phyloP scores from a whole-genome alignment of 352 stramenopile species.

The Pythium chondricola region DNA sequence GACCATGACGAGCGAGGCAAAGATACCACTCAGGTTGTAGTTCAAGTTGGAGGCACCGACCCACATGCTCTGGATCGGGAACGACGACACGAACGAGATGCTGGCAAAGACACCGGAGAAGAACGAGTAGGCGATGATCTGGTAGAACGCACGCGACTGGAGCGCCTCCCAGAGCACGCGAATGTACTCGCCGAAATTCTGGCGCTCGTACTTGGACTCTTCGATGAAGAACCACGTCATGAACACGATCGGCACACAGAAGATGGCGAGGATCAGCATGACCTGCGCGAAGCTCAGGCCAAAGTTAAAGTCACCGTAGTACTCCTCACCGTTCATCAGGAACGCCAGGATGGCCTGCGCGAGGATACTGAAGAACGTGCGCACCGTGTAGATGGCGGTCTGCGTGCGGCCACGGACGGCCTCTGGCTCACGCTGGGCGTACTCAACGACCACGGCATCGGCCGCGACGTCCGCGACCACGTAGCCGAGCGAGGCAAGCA shows the following conservation, averaged over 20 bases:
- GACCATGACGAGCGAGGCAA: constrained; percentile 14
- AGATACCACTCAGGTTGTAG: constrained; percentile 18
- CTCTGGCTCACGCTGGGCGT: constrained; percentile 21
- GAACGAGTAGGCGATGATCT: constrained; percentile 21
- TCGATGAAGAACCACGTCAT: constrained; percentile 29
- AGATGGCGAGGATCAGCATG: constrained; percentile 24
- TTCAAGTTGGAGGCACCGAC: constrained; percentile 20
- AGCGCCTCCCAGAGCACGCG: constrained; percentile 24
- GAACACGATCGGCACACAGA: constrained; percentile 20
- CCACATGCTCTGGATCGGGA: constrained; percentile 21
- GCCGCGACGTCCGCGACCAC: constrained; percentile 27
- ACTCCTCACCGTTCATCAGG: constrained; percentile 22
- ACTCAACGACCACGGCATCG: constrained; percentile 27
- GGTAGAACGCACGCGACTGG: constrained; percentile 24
- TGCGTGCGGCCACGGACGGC: constrained; percentile 21
- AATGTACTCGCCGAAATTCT: constrained; percentile 26
- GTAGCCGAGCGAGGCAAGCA: constrained; percentile 28
- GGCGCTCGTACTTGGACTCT: constrained; percentile 20
- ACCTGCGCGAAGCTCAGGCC: constrained; percentile 17
- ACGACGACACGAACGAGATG: constrained; percentile 16
- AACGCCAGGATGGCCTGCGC: constrained; percentile 17
- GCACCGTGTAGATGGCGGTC: constrained; percentile 21
- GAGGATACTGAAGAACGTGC: constrained; percentile 22
- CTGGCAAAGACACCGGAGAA: constrained; percentile 23
- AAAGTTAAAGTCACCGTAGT: constrained; percentile 25